Evolutionary conservation across 2,329 filamentous ascomycete species (phyloP).

Genomic region (Fusarium praegraminearum): DNA sequence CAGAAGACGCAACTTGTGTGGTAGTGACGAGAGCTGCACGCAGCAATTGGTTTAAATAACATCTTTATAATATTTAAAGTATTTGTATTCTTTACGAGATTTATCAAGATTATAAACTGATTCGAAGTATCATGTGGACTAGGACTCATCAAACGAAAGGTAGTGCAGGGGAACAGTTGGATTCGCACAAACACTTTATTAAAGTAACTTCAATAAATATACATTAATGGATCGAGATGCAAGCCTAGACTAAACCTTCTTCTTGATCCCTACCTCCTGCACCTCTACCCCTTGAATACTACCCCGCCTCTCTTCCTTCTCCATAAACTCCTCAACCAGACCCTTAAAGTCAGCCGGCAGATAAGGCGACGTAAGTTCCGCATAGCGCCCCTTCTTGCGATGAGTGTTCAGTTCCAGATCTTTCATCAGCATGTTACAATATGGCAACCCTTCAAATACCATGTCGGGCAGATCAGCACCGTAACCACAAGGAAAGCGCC

Average conservation of each 20-base stretch:
- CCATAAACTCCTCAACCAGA: conserved; percentile 47
- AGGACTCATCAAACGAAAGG: too few species aligned
- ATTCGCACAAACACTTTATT: too few species aligned
- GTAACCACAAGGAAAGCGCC: conserved; percentile 76
- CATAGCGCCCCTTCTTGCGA: conserved; percentile 24
- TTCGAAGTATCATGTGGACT: too few species aligned
- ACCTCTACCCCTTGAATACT: conserved; percentile 7
- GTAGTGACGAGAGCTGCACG: too few species aligned
- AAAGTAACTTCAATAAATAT: too few species aligned
- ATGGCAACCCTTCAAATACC: conserved; percentile 79
- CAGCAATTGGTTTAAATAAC: too few species aligned
- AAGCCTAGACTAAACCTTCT: conserved; percentile 11
- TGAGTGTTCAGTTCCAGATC: conserved; percentile 70
- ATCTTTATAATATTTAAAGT: too few species aligned
- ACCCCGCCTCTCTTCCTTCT: background rate
- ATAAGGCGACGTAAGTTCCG: conserved; percentile 39
- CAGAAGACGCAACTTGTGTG: too few species aligned
- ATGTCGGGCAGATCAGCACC: conserved; percentile 74
- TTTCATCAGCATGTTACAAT: conserved; percentile 65
- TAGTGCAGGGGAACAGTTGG: too few species aligned
- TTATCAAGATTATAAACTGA: too few species aligned
- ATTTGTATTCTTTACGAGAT: too few species aligned
- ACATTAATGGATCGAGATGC: rapidly evolving
- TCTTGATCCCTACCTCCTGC: background rate
- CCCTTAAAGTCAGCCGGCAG: conserved; percentile 44